phyloP scores from a whole-genome alignment of 495 filamentous ascomycete species.

The Clavariopsis aquatica region DNA sequence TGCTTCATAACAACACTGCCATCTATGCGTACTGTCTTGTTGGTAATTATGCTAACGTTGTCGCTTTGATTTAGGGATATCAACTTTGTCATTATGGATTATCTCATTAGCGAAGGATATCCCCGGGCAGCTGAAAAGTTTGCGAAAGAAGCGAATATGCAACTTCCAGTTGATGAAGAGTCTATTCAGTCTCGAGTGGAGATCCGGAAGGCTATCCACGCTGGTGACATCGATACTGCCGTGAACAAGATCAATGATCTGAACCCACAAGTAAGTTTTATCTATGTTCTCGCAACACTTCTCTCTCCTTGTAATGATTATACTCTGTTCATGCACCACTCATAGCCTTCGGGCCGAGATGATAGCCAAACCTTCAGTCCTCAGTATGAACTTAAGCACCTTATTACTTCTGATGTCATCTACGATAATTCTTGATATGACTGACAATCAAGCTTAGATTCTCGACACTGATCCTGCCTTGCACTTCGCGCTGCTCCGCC shows the following conservation, averaged over 20 bases:
- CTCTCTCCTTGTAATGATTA: conserved; percentile 77
- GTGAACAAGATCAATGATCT: conserved; percentile 86
- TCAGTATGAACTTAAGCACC: conserved; percentile 74
- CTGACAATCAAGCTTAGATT: conserved; percentile 54
- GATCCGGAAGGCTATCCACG: conserved; percentile 78
- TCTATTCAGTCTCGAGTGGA: conserved; percentile 75
- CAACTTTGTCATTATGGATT: conserved; percentile 94
- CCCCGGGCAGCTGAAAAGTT: conserved; percentile 92
- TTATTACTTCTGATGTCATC: conserved; percentile 39
- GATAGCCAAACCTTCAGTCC: conserved; percentile 94
- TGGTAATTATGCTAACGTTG: conserved; percentile 11
- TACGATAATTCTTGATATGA: background rate
- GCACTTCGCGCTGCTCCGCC: conserved; percentile 85
- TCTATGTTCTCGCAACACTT: conserved; percentile 2
- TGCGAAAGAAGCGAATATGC: conserved; percentile 86
- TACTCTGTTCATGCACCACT: conserved; percentile 98
- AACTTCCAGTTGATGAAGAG: conserved; percentile 66
- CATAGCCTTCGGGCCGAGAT: conserved; percentile 88
- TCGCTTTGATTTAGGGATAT: conserved; percentile 70
- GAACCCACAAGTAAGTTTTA: conserved; percentile 78
- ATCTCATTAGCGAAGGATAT: conserved; percentile 93
- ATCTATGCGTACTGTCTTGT: background rate
- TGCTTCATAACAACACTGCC: background rate
- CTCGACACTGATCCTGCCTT: conserved; percentile 80
- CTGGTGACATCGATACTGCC: conserved; percentile 79